A percentile compares a stretch with the other conserved stretches of the same genome.
These are phyloP conservation scores for Limonium bicolor DNA, from an alignment of 148 eudicot genomes.

Conservation along the genomic window DNA sequence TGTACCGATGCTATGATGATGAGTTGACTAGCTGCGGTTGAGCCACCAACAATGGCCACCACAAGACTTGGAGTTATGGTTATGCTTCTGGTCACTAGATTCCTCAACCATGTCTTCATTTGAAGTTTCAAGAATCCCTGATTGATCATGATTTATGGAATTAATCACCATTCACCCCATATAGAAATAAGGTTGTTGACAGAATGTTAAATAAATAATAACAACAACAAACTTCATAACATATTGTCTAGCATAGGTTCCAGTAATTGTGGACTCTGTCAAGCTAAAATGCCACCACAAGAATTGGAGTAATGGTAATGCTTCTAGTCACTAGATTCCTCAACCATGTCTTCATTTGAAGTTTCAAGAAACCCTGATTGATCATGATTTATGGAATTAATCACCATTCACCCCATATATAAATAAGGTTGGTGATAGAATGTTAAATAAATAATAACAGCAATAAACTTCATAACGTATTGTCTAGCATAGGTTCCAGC, in stretches of 20 bases:
- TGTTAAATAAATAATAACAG: not conserved
- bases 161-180: not conserved
- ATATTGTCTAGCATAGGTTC: conserved; percentile 90
- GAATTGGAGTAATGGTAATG: too few relatives aligned
- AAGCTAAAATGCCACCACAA: too few relatives aligned
- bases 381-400: too few relatives aligned
- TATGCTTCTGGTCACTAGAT: conserved; percentile 57
- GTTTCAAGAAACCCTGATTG: conserved; percentile 86
- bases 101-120: conserved; percentile 72
- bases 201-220: not conserved
- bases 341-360: conserved; percentile 69
- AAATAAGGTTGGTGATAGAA: not conserved
- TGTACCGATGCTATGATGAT: not conserved
- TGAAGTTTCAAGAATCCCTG: conserved; percentile 82
- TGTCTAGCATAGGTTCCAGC: conserved; percentile 96
- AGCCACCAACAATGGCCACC: conserved; percentile 18
- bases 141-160: too few relatives aligned
- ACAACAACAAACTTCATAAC: conserved; percentile 55
- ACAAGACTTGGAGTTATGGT: conserved; percentile 76
- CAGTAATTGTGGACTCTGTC: conserved; percentile 91
- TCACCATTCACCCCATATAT: not conserved
- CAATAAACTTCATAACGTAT: conserved; percentile 66
- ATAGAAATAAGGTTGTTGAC: not conserved
- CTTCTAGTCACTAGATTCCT: conserved; percentile 66
- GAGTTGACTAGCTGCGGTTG: not conserved